Evolutionary conservation across 2,329 filamentous ascomycete genomes (phyloP).

Genomic region (Bipolaris gigantea): DNA sequence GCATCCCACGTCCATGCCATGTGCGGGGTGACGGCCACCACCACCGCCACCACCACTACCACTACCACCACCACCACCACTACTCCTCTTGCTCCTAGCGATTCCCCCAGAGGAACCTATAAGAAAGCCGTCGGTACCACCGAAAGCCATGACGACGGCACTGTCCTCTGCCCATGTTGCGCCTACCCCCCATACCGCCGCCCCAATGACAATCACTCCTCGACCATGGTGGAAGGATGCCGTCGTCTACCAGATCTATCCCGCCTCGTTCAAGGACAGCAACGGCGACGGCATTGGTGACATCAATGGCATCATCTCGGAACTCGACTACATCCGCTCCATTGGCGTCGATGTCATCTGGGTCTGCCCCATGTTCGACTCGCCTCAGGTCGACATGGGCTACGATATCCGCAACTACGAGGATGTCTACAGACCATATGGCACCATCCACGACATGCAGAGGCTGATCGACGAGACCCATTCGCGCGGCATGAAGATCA

Average conservation of each 20-base stretch:
- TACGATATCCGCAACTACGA: conserved; percentile 47
- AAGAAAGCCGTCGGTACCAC: conserved; percentile 10
- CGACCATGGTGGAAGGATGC: conserved; percentile 63
- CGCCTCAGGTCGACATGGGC: conserved; percentile 52
- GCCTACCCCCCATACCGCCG: neutral
- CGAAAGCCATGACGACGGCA: conserved; percentile 4
- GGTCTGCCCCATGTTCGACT: conserved; percentile 48
- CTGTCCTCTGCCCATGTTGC: neutral
- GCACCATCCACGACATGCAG: conserved; percentile 47
- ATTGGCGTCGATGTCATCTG: conserved; percentile 49
- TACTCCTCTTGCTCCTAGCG: neutral
- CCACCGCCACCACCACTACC: neutral
- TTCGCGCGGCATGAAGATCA: conserved; percentile 42
- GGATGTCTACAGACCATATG: conserved; percentile 45
- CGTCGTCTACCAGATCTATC: conserved; percentile 64
- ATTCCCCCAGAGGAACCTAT: conserved; percentile 1
- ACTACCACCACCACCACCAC: neutral
- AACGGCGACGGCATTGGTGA: conserved; percentile 61
- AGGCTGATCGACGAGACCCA: conserved; percentile 42
- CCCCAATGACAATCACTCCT: conserved; percentile 35
- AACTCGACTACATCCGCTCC: conserved; percentile 58
- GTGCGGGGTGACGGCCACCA: neutral
- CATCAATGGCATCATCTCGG: conserved; percentile 60
- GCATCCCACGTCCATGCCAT: too few relatives aligned
- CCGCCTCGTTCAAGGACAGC: conserved; percentile 63